Evolutionary conservation across 23 red algal genomes (phyloP), one percentile per base, ranked within the genome.

Genomic region (Pyropia haitanensis): DNA sequence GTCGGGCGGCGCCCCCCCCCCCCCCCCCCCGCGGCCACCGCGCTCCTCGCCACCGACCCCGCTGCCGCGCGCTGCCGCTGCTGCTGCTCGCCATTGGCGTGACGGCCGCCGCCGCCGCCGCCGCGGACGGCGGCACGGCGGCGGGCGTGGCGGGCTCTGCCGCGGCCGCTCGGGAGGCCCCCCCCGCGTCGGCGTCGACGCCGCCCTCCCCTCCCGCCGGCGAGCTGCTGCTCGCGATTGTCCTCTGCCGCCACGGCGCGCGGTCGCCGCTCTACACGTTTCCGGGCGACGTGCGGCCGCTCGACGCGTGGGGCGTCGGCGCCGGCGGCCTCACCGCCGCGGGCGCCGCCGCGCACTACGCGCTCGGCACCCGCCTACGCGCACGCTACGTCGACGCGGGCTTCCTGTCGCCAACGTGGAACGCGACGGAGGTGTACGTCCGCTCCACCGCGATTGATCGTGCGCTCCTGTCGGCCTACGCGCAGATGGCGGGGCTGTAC

Each of bases 191-290:
- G 24, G 33, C 62, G 0, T 1, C 62, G 3, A 13, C 18, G 1
- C 5, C 62, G 8, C 20, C 26, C 1, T 21, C 20, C 62, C 27
- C 18, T 15, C 50, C 69, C 14, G 16, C 22, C 15, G 51, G 69
- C 51, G 13, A 53, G 31, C 67, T 90, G 18, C 64, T 90, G 18
- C 71, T 88, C 63, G 78, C 78, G 27, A 65, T 81, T 5, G 91
- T 89, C 70, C 49, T 96, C 56, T 96, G 91, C 72, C 80, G 91
- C 12, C 91, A 96, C 70, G 91, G 91, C 24, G 91, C 78, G 31
- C 76, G 91, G 14, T 60, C 78, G 13, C 91, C 91, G 23, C 70
- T 96, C 15, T 52, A 69, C 34, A 68, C 80, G 7, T 96, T 88
- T 39, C 78, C 91, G 1, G 51, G 72, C 44, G 91, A 96, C 31